These are phyloP conservation scores for Isatis tinctoria DNA, from an alignment of 345 rosid genomes.

Conservation along the genomic window DNA sequence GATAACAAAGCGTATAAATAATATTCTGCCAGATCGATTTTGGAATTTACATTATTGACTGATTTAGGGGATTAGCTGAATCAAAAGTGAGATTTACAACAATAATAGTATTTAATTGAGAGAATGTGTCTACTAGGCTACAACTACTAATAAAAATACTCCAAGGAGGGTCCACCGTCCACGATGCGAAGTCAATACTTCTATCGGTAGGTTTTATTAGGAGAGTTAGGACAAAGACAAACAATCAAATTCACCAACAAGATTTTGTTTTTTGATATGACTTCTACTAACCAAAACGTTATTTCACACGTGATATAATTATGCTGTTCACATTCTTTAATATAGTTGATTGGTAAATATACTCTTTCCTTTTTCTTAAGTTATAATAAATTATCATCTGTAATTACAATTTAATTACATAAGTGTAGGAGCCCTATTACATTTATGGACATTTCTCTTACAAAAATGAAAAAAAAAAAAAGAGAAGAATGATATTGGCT, in stretches of 20 bases:
- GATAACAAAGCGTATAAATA: neutral
- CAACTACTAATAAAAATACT: neutral
- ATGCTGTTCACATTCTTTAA: neutral
- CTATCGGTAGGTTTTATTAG: neutral
- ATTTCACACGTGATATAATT: neutral
- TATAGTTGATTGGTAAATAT: neutral
- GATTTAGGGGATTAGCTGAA: constrained; percentile 10
- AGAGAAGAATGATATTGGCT: neutral
- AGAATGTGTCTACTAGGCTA: constrained; percentile 5
- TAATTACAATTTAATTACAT: neutral
- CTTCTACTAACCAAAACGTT: neutral
- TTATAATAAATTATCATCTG: neutral
- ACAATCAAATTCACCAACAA: neutral
- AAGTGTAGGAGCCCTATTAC: neutral
- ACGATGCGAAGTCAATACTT: neutral
- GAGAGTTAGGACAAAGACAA: neutral
- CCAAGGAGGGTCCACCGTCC: neutral
- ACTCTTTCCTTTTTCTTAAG: neutral
- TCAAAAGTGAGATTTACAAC: neutral
- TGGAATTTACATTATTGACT: neutral
- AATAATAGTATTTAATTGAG: neutral
- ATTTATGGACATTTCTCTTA: neutral
- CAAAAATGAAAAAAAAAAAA: neutral
- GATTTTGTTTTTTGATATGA: neutral
- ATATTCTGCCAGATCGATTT: neutral